phyloP scores from a whole-genome alignment of 495 filamentous ascomycete genomes.

The Lasiosphaeris hirsuta region DNA sequence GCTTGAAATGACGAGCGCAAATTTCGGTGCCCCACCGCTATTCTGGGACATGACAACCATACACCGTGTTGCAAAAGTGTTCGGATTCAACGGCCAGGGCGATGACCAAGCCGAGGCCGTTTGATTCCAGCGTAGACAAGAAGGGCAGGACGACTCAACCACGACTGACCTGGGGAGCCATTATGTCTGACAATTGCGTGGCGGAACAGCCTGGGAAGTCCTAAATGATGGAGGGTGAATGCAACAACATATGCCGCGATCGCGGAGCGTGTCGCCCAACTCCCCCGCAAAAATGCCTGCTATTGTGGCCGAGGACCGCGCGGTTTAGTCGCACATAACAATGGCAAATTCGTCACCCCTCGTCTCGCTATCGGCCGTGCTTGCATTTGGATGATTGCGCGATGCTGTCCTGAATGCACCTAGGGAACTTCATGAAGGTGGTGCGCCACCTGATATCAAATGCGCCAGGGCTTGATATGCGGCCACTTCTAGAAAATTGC shows the following conservation, averaged over 20 bases:
- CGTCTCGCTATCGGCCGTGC: constrained; percentile 9
- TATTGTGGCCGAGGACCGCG: constrained; percentile 1
- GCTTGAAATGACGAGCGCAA: no score
- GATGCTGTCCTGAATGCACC: neutral
- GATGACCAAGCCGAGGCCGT: no score
- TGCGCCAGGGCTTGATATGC: neutral
- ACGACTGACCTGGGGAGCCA: neutral
- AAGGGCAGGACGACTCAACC: no score
- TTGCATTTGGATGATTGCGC: constrained; percentile 5
- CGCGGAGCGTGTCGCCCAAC: no score
- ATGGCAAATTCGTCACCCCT: constrained; percentile 11
- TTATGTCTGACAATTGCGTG: neutral
- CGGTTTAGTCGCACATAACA: neutral
- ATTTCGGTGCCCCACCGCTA: no score
- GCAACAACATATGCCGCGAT: constrained; percentile 1
- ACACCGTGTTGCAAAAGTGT: no score
- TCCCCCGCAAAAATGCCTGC: no score
- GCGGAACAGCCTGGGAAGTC: neutral
- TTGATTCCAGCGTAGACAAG: no score
- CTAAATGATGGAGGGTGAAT: neutral
- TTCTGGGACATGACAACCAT: no score
- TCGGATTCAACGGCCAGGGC: no score
- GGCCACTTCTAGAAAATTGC: constrained; percentile 8
- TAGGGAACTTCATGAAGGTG: neutral
- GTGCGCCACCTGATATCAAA: constrained; percentile 7